Conservation (phyloP, 805 yeast genomes). For the Trichomonascus vanleenenianus region DNA sequence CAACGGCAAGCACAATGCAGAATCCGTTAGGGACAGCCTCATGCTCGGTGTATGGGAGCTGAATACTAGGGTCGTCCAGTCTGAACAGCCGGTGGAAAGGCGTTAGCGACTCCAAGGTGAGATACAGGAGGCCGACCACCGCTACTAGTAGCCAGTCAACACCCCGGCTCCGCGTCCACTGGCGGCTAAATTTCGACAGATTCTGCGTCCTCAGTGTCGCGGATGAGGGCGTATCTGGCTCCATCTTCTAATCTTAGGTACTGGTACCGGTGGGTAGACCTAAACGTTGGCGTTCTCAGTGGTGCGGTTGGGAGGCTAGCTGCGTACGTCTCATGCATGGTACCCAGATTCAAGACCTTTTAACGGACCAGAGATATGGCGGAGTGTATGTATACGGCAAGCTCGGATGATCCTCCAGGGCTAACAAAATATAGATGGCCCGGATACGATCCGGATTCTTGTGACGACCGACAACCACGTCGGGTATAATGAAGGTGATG, state of each 20-base stretch:
- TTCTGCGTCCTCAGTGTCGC: too few relatives aligned
- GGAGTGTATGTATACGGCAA: too few relatives aligned
- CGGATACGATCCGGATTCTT: conserved; percentile 64
- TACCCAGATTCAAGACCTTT: too few relatives aligned
- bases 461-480: conserved; percentile 95
- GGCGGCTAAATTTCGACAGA: background rate
- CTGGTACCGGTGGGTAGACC: too few relatives aligned
- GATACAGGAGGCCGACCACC: conserved; percentile 5
- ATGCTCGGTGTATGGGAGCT: conserved; percentile 70
- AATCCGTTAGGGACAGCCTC: conserved; percentile 60
- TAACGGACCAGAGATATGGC: too few relatives aligned
- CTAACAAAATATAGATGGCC: background rate
- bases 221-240: too few relatives aligned
- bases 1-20: conserved; percentile 32
- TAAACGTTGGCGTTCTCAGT: too few relatives aligned
- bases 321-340: too few relatives aligned
- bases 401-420: too few relatives aligned
- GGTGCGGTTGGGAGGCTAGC: too few relatives aligned
- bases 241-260: too few relatives aligned
- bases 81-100: conserved; percentile 79
- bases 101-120: conserved; percentile 11
- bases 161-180: background rate
- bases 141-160: conserved; percentile 14
- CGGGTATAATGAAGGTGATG: conserved; percentile 85
- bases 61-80: conserved; percentile 65